Percentiles rank a stretch among this genome's conserved stretches.
Conservation (phyloP, 805 yeast genomes). For the Ogataea methanolica region DNA sequence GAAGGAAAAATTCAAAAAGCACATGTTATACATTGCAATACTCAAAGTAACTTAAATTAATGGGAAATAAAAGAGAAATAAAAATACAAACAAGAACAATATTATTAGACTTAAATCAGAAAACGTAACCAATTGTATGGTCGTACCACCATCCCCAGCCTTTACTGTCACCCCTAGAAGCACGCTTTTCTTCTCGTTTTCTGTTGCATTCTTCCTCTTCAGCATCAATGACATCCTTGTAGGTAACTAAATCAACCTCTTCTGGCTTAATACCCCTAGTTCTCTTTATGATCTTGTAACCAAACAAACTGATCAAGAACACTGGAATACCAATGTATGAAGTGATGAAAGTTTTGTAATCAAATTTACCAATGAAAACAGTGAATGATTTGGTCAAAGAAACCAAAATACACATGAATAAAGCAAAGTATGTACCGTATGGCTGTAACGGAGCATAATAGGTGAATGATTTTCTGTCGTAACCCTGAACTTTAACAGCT, state of each 20-base stretch:
- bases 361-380: slow-evolving; percentile 55
- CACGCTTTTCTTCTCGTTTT: slow-evolving; percentile 11
- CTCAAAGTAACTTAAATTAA: no score
- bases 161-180: slow-evolving; percentile 14
- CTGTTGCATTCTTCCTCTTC: slow-evolving; percentile 39
- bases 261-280: slow-evolving; percentile 44
- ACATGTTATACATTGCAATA: no score
- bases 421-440: slow-evolving; percentile 57
- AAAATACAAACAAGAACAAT: not conserved
- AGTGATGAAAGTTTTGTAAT: slow-evolving; percentile 65
- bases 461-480: slow-evolving; percentile 49
- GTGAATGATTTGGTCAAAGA: slow-evolving; percentile 67
- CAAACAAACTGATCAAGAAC: slow-evolving; percentile 47
- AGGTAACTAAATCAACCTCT: slow-evolving; percentile 60
- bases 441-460: slow-evolving; percentile 69
- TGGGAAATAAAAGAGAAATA: not conserved
- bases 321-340: slow-evolving; percentile 76
- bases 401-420: slow-evolving; percentile 48
- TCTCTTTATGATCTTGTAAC: slow-evolving; percentile 54
- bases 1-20: no score
- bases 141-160: slow-evolving; percentile 26
- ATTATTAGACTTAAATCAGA: slow-evolving; percentile 8
- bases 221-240: slow-evolving; percentile 50
- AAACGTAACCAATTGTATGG: slow-evolving; percentile 25
- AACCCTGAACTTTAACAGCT: slow-evolving; percentile 66